Evolutionary conservation across 345 rosid genomes (phyloP).

Genomic region (Dovyalis caffra): DNA sequence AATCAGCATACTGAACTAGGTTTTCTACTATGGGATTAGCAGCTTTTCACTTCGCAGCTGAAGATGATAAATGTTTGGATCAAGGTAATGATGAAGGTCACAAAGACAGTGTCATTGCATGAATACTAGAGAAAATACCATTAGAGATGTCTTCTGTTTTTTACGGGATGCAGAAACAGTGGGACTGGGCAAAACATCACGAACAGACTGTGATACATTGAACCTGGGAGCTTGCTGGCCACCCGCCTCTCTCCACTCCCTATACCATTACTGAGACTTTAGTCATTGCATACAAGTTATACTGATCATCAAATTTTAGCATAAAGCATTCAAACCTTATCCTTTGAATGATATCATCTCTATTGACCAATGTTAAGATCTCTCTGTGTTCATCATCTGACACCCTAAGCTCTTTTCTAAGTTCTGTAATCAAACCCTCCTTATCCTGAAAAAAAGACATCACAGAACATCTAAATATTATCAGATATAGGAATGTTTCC

Average conservation of each 20-base stretch:
- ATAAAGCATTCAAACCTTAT: conserved; percentile 61
- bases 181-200: conserved; percentile 73
- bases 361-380: conserved; percentile 72
- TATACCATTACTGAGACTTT: conserved; percentile 22
- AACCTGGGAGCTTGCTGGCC: conserved; percentile 60
- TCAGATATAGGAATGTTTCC: background rate
- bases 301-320: conserved; percentile 5
- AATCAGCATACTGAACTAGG: conserved; percentile 5
- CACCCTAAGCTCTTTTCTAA: conserved; percentile 88
- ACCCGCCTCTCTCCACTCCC: conserved; percentile 92
- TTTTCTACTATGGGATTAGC: conserved; percentile 4
- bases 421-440: conserved; percentile 88
- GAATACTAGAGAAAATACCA: conserved; percentile 41
- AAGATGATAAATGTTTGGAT: conserved; percentile 17
- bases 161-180: conserved; percentile 76
- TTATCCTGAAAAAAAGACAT: conserved; percentile 59
- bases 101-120: conserved; percentile 11
- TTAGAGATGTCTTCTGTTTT: conserved; percentile 71
- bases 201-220: conserved; percentile 46
- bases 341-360: conserved; percentile 72
- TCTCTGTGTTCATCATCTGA: conserved; percentile 98
- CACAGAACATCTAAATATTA: background rate
- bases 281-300: conserved; percentile 3
- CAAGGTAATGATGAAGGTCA: conserved; percentile 4
- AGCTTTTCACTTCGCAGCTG: conserved; percentile 13